phyloP scores from a whole-genome alignment of 495 filamentous ascomycete species.

The Podospora didyma region DNA sequence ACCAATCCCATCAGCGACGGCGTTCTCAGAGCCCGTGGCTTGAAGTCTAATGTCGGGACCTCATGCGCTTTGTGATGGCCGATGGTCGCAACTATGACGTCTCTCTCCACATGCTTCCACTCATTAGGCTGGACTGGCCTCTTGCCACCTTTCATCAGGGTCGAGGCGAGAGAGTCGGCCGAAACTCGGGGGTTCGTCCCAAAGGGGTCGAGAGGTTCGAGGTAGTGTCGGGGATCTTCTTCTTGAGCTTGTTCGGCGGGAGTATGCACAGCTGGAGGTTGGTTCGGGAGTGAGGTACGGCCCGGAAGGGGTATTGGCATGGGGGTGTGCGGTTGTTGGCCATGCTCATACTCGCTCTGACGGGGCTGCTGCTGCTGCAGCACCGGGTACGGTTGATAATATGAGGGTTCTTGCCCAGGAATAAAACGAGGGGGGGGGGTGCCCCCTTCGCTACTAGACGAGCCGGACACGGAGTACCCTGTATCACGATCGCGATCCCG shows the following conservation, averaged over 20 bases:
- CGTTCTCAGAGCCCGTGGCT: slow-evolving; percentile 63
- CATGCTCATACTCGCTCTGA: background rate
- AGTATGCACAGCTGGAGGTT: slow-evolving; percentile 3
- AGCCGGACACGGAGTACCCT: slow-evolving; percentile 23
- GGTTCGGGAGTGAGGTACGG: background rate
- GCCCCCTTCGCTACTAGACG: slow-evolving; percentile 25
- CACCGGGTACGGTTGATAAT: slow-evolving; percentile 4
- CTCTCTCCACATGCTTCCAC: slow-evolving; percentile 22
- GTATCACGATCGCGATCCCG: slow-evolving; percentile 27
- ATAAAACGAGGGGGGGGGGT: background rate
- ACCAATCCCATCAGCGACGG: slow-evolving; percentile 55
- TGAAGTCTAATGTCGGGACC: slow-evolving; percentile 53
- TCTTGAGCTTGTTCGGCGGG: background rate
- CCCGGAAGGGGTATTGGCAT: slow-evolving; percentile 3
- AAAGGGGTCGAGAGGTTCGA: background rate
- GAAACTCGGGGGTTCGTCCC: slow-evolving; percentile 13
- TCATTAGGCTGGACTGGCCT: slow-evolving; percentile 23
- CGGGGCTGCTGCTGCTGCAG: slow-evolving; percentile 2
- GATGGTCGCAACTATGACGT: slow-evolving; percentile 13
- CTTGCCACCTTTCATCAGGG: slow-evolving; percentile 17
- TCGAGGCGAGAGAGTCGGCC: slow-evolving; percentile 29
- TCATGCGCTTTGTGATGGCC: slow-evolving; percentile 11
- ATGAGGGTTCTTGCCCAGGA: slow-evolving; percentile 3
- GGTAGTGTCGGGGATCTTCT: background rate
- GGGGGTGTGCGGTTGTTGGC: slow-evolving; percentile 2